A percentile compares a stretch with the other conserved stretches of the same genome.
These are phyloP conservation scores for Thuja plicata DNA, from an alignment of 83 land plant genomes.

Conservation along the genomic window DNA sequence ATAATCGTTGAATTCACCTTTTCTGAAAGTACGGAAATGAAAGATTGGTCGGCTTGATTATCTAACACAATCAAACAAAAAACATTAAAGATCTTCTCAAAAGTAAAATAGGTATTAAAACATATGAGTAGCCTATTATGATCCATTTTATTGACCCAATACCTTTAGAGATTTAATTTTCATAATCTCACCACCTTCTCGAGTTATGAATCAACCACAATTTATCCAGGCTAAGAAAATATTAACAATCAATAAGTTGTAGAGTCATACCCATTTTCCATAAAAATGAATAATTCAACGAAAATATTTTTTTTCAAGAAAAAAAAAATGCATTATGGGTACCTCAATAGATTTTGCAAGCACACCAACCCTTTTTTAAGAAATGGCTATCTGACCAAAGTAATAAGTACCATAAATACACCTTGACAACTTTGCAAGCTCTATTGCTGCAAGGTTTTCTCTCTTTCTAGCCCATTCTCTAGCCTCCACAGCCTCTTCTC, in stretches of 20 bases:
- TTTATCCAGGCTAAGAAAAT: not conserved
- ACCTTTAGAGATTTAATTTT: too few relatives aligned
- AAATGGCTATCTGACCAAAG: not conserved
- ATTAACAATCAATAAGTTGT: not conserved
- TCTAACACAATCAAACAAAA: slow-evolving; percentile 59
- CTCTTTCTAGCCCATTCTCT: slow-evolving; percentile 92
- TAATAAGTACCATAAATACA: slow-evolving; percentile 69
- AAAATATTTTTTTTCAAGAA: not conserved
- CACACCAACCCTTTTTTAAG: not conserved
- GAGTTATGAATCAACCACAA: not conserved
- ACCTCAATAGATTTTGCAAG: not conserved
- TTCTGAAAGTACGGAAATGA: slow-evolving; percentile 68
- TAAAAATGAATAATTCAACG: not conserved
- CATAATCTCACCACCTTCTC: too few relatives aligned
- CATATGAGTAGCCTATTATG: too few relatives aligned
- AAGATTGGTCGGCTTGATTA: slow-evolving; percentile 69
- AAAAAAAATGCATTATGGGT: not conserved
- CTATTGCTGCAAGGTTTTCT: slow-evolving; percentile 96
- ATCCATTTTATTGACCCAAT: too few relatives aligned
- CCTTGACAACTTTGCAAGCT: slow-evolving; percentile 81
- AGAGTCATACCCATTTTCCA: not conserved
- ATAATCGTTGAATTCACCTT: slow-evolving; percentile 50
- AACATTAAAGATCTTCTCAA: too few relatives aligned
- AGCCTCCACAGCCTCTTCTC: slow-evolving; percentile 60
- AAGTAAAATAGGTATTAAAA: too few relatives aligned